phyloP scores from a whole-genome alignment of 2,329 filamentous ascomycete species.

The Colletotrichum scovillei region DNA sequence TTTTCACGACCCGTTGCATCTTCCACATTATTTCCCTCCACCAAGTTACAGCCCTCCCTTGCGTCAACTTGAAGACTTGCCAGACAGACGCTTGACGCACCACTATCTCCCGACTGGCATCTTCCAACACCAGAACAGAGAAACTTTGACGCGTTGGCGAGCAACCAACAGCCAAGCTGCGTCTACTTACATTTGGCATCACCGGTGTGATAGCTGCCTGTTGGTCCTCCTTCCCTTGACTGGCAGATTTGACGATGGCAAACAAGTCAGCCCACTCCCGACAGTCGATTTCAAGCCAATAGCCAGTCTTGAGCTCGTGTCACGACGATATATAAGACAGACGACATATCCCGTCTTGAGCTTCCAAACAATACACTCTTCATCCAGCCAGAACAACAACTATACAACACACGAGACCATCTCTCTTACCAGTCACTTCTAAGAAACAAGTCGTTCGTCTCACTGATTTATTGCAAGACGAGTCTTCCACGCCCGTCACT shows the following conservation, averaged over 20 bases:
- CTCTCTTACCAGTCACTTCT: background rate
- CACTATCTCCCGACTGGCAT: slow-evolving; percentile 25
- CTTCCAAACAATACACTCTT: slow-evolving; percentile 10
- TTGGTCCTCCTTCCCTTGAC: slow-evolving; percentile 28
- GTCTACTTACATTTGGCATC: slow-evolving; percentile 35
- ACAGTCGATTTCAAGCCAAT: slow-evolving; percentile 35
- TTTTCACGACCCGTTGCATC: slow-evolving; percentile 15
- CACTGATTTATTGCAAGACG: background rate
- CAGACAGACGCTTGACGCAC: slow-evolving; percentile 24
- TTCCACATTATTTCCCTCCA: slow-evolving; percentile 35
- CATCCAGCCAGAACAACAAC: slow-evolving; percentile 13
- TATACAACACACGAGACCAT: background rate
- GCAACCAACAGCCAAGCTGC: slow-evolving; percentile 36
- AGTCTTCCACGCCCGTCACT: background rate
- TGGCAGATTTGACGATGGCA: slow-evolving; percentile 37
- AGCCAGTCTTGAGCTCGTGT: slow-evolving; percentile 33
- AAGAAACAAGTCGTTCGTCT: background rate
- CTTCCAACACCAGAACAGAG: slow-evolving; percentile 18
- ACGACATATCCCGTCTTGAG: slow-evolving; percentile 15
- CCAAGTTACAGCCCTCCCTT: slow-evolving; percentile 33
- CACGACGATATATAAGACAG: slow-evolving; percentile 37
- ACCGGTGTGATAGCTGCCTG: slow-evolving; percentile 34
- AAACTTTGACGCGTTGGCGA: slow-evolving; percentile 32
- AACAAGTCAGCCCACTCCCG: slow-evolving; percentile 37
- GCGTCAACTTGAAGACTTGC: slow-evolving; percentile 26